These are phyloP conservation scores for Tricholomella constricta DNA, from an alignment of 768 basidiomycete genomes.

Conservation along the genomic window DNA sequence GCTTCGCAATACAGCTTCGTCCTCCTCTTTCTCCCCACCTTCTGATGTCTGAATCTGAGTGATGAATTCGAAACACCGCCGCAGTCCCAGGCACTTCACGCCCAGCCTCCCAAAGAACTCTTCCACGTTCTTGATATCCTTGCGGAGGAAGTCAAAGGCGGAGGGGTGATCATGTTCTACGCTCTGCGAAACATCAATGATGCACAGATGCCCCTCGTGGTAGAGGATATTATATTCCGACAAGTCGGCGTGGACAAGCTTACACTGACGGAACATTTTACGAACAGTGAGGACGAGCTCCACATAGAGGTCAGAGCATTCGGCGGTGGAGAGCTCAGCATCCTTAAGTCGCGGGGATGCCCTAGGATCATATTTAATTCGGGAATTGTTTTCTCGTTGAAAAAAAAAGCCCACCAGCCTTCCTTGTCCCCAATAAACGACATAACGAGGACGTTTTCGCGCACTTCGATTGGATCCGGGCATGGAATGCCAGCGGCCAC, in stretches of 20 bases:
- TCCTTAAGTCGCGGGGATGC: conserved; percentile 95
- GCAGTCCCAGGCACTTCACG: conserved; percentile 74
- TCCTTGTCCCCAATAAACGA: conserved; percentile 80
- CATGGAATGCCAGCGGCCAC: conserved; percentile 81
- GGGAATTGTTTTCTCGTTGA: background rate
- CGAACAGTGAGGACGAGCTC: conserved; percentile 82
- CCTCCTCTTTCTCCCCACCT: conserved; percentile 20
- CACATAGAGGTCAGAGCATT: conserved; percentile 64
- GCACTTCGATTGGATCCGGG: conserved; percentile 89
- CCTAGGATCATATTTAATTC: conserved; percentile 42
- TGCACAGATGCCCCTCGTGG: conserved; percentile 77
- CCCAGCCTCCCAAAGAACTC: conserved; percentile 86
- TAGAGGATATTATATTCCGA: conserved; percentile 98
- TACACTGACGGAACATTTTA: conserved; percentile 86
- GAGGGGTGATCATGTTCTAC: conserved; percentile 98
- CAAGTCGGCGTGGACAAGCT: conserved; percentile 95
- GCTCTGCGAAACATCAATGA: conserved; percentile 98
- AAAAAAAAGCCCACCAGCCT: conserved; percentile 63
- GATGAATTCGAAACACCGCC: conserved; percentile 88
- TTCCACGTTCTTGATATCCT: conserved; percentile 89
- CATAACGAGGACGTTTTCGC: conserved; percentile 98
- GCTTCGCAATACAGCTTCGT: conserved; percentile 38
- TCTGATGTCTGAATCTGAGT: conserved; percentile 53
- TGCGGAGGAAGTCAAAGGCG: conserved; percentile 94
- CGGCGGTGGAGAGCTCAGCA: conserved; percentile 53